Percentiles rank a stretch among this genome's conserved stretches.
Evolutionary conservation across 2,329 filamentous ascomycete genomes (phyloP).

Genomic region (Colletotrichum shisoi): DNA sequence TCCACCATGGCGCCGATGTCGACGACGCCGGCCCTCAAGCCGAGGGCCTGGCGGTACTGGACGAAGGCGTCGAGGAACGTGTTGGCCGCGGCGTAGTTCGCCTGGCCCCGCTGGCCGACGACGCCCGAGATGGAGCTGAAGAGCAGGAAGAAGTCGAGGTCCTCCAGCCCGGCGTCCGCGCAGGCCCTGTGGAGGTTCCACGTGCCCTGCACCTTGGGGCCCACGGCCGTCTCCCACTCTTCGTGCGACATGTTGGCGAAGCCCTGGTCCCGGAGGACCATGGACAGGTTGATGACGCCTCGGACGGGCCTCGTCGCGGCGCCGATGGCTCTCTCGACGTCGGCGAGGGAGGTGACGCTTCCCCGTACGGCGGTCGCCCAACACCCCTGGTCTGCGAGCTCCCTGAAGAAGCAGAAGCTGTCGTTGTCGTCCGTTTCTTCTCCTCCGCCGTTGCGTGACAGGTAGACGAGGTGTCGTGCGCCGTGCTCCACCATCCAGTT

Average conservation of each 20-base stretch:
- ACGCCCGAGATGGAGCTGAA: conserved; percentile 45
- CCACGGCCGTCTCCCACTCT: conserved; percentile 44
- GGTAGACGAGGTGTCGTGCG: conserved; percentile 36
- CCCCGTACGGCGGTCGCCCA: not conserved
- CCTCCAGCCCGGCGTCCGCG: conserved; percentile 35
- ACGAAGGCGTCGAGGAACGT: conserved; percentile 52
- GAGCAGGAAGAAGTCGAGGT: conserved; percentile 47
- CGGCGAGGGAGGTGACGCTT: conserved; percentile 28
- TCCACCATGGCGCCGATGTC: conserved; percentile 50
- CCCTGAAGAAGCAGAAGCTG: conserved; percentile 7
- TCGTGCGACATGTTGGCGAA: conserved; percentile 47
- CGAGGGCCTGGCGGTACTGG: conserved; percentile 47
- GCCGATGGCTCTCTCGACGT: conserved; percentile 44
- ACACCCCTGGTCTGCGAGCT: conserved; percentile 15
- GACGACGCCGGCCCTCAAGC: conserved; percentile 50
- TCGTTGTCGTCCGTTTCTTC: not conserved
- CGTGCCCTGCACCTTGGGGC: conserved; percentile 49
- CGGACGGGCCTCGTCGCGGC: conserved; percentile 44
- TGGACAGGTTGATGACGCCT: conserved; percentile 53
- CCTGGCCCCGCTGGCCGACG: conserved; percentile 49
- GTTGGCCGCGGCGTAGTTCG: conserved; percentile 53
- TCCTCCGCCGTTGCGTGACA: conserved; percentile 30
- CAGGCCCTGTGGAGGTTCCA: conserved; percentile 49
- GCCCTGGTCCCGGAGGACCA: conserved; percentile 45
- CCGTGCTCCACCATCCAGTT: conserved; percentile 43